phyloP scores from a whole-genome alignment of 2,329 filamentous ascomycete genomes.

The Tolypocladium cylindrosporum region DNA sequence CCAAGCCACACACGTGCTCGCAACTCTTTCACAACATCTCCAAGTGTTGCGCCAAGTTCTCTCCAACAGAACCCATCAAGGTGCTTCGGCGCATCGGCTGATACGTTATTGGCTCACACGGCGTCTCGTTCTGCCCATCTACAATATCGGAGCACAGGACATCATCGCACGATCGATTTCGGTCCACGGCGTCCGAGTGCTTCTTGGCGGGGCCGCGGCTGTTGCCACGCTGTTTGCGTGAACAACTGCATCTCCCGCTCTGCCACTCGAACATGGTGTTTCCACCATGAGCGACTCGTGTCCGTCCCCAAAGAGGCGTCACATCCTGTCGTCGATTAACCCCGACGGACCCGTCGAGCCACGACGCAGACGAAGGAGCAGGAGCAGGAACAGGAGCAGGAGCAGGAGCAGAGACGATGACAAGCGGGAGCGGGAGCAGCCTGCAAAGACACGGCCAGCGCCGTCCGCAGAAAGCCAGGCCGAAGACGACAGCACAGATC shows the following conservation, averaged over 20 bases:
- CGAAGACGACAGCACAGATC: conserved; percentile 9
- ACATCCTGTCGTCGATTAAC: conserved; percentile 40
- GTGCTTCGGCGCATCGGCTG: background rate
- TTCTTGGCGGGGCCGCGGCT: background rate
- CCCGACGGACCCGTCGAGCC: conserved; percentile 12
- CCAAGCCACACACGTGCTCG: background rate
- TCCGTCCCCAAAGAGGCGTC: conserved; percentile 31
- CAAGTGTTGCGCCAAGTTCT: background rate
- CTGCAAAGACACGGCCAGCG: background rate
- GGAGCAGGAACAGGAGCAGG: conserved; percentile 5
- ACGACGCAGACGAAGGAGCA: background rate
- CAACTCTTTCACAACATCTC: background rate
- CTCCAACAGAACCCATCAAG: background rate
- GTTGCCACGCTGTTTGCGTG: background rate
- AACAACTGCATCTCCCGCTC: background rate
- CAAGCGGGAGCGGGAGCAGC: background rate
- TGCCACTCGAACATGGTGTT: conserved; percentile 8
- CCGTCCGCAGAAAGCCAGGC: background rate
- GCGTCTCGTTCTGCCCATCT: background rate
- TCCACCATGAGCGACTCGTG: conserved; percentile 21
- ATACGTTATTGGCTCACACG: background rate
- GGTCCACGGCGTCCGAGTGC: background rate
- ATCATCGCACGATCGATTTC: background rate
- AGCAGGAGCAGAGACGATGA: conserved; percentile 2
- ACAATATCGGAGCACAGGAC: background rate